Base-by-base conservation (phyloP, 257 asterid species). In the Solanum sitiens region DNA sequence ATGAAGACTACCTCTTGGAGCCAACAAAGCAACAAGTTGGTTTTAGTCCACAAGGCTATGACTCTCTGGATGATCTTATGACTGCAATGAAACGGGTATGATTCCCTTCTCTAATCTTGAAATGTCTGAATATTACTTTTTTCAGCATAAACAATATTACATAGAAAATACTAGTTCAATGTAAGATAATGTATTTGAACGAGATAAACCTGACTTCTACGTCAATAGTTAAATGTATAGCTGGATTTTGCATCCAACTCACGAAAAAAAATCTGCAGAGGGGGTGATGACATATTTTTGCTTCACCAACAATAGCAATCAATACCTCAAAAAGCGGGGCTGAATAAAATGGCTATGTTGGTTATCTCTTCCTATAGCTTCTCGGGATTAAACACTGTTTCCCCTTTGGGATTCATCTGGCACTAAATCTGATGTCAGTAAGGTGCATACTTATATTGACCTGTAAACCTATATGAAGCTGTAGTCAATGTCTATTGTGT, bases 11-110 rank as follows among this genome's bases (percentile, higher is more conserved):
- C 91, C 84, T 90, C 32, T 86, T 88, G 89, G 95, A 89, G 91
- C 94, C 95, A 61, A 79, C 95, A 33, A 95, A 89, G 90, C 75
- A 89, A 87, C 95, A 89, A 79, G 91, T 90, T 85, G 94, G 90
- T 86, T 92, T 88, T 89, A 87, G 82, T 84, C 89, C 95, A 83
- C 94, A 89, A 15, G 86, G 90, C 86, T 93, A 87, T 87, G 98
- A 92, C 87, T 80, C 95, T n/a, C 93, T 93, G 89, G 99, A 95
- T 89, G 98, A 93, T 87, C 89, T 96, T 90, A 88, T 95, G 99
- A 87, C 79, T 89, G 85, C 93, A 14, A 89, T 95, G 90, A 96
- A 95, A 90, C 87, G 91, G 95, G 98, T 95, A 94, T 86, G 88
- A 27, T 65, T 25, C 25, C 70, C 86, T 86, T 65, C 27, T 86